Evolutionary conservation across 148 eudicot species (phyloP), one percentile per base, ranked within the genome.

Genomic region (Chenopodium quinoa): DNA sequence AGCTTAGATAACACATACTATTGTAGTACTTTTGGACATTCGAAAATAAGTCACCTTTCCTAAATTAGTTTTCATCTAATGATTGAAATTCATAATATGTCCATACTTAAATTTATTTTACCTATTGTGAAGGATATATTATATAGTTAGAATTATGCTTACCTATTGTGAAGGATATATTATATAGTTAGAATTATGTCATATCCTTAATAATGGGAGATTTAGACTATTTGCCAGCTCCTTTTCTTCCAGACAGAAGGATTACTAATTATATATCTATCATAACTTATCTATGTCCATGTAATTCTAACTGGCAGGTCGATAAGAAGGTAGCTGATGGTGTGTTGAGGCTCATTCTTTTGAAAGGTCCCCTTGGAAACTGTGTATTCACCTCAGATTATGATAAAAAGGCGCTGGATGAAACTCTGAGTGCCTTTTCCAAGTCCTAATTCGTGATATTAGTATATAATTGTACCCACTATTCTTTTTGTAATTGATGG

Each of bases 301-400:
- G 10, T 82, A 46, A n/a, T 60, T 68, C 50, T 25, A 23, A 82
- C 37, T 12, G 27, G 80, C 89, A 97, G 99, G 97, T 97, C 76
- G 98, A 97, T 87, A 97, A 97, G 88, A 97, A 97, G 89, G 99
- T 97, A 63, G 99, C 98, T 20, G 97, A 97, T 84, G 99, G 99
- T 44, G 89, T 89, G 79, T 85, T 97, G 80, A 89, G 99, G 83
- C 98, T 97, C 85, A 94, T 97, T 77, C 99, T 97, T 73, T 75
- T 97, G 86, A 92, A 94, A 84, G 98, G 99, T 75, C 91, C 97
- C 16, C 79, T 97, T 19, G 99, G 98, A 40, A 91, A 90, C 68
- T 97, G 99, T 63, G 96, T 97, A 27, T 97, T 97, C 77, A 97
- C 98, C 7, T 94, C 95, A 5, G 98, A 94, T 54, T 97, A 90